phyloP scores from a whole-genome alignment of 2,329 filamentous ascomycete genomes.

The Fusarium haematococcum region DNA sequence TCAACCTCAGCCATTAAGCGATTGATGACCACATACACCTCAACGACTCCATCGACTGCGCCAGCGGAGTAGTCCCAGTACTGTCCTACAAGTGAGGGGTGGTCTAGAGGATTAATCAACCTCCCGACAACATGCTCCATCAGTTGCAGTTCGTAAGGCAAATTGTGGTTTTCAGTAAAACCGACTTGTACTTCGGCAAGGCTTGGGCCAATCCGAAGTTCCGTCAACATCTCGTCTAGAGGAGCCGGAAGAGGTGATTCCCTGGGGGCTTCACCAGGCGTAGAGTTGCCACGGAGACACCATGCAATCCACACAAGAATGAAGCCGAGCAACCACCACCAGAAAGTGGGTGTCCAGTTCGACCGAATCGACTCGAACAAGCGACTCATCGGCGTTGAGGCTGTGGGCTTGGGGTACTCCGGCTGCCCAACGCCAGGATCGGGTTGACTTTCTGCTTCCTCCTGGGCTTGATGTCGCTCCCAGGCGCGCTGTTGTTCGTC shows the following conservation, averaged over 20 bases:
- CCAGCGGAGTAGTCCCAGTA: not conserved
- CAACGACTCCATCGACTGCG: not conserved
- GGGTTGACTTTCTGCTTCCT: not conserved
- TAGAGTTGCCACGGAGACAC: not conserved
- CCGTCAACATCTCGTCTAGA: not conserved
- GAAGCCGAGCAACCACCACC: not conserved
- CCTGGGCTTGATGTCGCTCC: not conserved
- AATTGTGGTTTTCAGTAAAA: not conserved
- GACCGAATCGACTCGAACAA: not conserved
- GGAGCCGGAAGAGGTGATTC: not conserved
- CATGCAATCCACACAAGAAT: not conserved
- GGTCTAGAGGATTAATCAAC: not conserved
- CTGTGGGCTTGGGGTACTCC: not conserved
- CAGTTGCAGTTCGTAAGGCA: not conserved
- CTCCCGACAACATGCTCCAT: not conserved
- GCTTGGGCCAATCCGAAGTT: not conserved
- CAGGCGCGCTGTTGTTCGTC: not conserved
- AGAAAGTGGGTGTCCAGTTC: not conserved
- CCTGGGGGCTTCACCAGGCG: no score
- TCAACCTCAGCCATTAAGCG: not conserved
- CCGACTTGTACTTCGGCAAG: not conserved
- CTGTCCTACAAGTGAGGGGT: accelerated
- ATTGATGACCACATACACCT: not conserved
- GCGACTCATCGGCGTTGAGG: not conserved
- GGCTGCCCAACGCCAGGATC: not conserved